Evolutionary conservation across 2,329 filamentous ascomycete genomes (phyloP), one percentile per base, ranked within the genome.

Genomic region (Diaporthe humulicola): DNA sequence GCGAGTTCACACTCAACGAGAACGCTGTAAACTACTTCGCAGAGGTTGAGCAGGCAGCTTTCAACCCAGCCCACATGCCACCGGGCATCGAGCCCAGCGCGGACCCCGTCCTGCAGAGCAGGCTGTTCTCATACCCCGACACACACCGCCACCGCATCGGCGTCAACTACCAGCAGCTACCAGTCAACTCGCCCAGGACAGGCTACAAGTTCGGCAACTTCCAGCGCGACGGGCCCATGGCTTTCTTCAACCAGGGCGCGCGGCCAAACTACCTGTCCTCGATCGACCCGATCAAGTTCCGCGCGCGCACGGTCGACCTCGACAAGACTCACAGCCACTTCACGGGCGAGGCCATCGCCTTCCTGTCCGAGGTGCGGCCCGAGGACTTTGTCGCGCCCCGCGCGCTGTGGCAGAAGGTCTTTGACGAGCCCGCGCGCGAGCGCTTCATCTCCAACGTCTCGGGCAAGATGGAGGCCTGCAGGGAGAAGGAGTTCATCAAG

Each of bases 161-260:
- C 38, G 86, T 86, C 67, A 93, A 93, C 84, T 92, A 91, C 82
- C 88, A 91, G 77, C 90, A 92, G 79, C 88, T 93, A 67, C 69
- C 69, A 2, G 89, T 91, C 78, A 93, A 93, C 83, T 86, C 86
- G 69, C 88, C 90, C 0, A 86, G 85, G 82, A 86, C 80, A 84
- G 85, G 85, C 83, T 87, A 90, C 87, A 87, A 93, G 66, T 75
- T 73, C 17, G 74, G 71, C 78, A 93, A 93, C 77, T 94, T 92
- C 86, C 93, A 95, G 82, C 90, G 93, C 75, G 93, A 95, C 79
- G 94, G 94, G 19, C 80, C 82, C 74, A 95, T 95, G 93, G 90
- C 92, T 73, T 86, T 91, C 80, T 93, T 94, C 73, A 92, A 92
- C 84, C 90, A 91, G 78, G 90, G 90, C 58, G 85, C 86, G 30